Conservation (phyloP, 1,284 basidiomycete genomes). For the Tilletia setariae region DNA sequence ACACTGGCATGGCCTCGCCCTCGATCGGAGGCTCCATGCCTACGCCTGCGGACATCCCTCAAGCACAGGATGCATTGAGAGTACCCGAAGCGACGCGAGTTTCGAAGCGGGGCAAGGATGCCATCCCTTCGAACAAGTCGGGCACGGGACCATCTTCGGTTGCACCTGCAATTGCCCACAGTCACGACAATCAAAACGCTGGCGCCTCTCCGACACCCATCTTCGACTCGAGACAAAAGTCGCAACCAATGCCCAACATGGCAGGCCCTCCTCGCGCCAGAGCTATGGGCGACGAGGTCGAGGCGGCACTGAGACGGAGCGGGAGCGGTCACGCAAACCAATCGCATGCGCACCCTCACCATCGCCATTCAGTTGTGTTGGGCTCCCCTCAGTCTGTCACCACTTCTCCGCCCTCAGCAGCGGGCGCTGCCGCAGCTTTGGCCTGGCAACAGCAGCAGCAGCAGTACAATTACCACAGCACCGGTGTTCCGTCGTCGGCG, state of each 20-base stretch:
- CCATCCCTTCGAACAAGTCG: constrained; percentile 22
- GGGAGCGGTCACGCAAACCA: constrained; percentile 14
- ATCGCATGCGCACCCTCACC: neutral
- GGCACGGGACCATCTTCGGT: constrained; percentile 21
- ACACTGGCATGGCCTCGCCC: neutral
- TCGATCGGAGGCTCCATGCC: constrained; percentile 37
- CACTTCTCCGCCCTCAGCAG: constrained; percentile 2
- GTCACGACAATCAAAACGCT: constrained; percentile 22
- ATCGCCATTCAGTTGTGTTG: neutral
- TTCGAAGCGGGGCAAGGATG: constrained; percentile 41
- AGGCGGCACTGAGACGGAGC: constrained; percentile 30
- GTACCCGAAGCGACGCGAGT: constrained; percentile 47
- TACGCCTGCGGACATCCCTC: constrained; percentile 50
- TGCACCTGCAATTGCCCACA: constrained; percentile 4
- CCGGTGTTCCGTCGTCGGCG: neutral
- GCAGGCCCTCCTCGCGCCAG: constrained; percentile 47
- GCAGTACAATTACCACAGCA: constrained; percentile 17
- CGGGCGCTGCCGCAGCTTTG: neutral
- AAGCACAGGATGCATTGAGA: constrained; percentile 38
- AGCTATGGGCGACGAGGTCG: constrained; percentile 49
- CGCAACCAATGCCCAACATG: constrained; percentile 45
- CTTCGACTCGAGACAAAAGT: constrained; percentile 52
- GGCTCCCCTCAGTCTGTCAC: neutral
- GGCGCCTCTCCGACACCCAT: constrained; percentile 44
- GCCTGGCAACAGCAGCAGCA: constrained; percentile 18